phyloP scores from a whole-genome alignment of 306 rosid genomes.

The Rubus parviflorus region DNA sequence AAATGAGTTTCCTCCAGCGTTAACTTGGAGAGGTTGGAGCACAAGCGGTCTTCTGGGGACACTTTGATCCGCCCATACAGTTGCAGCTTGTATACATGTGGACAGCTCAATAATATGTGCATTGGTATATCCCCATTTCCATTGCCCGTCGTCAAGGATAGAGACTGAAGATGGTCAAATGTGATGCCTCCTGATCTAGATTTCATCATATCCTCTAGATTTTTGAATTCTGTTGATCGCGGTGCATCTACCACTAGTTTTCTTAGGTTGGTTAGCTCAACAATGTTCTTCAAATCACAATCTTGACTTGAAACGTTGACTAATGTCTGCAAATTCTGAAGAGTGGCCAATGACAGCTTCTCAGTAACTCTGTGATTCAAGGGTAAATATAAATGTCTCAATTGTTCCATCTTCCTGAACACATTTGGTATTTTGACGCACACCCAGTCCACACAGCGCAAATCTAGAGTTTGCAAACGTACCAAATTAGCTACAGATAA shows the following conservation, averaged over 20 bases:
- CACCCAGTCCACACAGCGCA: constrained; percentile 16
- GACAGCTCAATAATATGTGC: background rate
- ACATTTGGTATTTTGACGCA: constrained; percentile 32
- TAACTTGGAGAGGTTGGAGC: background rate
- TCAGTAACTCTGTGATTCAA: background rate
- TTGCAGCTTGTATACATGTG: background rate
- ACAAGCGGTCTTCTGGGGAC: too few species aligned
- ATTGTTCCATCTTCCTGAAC: constrained; percentile 27
- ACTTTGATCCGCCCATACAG: background rate
- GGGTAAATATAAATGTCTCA: constrained; percentile 53
- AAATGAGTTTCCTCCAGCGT: background rate
- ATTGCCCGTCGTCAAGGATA: background rate
- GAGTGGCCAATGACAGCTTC: background rate
- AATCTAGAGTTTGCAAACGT: constrained; percentile 42
- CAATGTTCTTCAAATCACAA: background rate
- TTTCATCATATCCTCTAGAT: too few species aligned
- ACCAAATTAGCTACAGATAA: constrained; percentile 41
- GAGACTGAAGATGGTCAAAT: background rate
- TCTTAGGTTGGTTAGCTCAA: background rate
- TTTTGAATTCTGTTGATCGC: too few species aligned
- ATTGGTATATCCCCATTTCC: background rate
- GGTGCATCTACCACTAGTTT: background rate
- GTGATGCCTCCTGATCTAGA: too few species aligned
- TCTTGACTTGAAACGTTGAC: background rate
- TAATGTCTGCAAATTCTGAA: background rate